These are phyloP conservation scores for Coemansia sp. DNA, from an alignment of 192 early-diverging fungal genomes.

Conservation along the genomic window DNA sequence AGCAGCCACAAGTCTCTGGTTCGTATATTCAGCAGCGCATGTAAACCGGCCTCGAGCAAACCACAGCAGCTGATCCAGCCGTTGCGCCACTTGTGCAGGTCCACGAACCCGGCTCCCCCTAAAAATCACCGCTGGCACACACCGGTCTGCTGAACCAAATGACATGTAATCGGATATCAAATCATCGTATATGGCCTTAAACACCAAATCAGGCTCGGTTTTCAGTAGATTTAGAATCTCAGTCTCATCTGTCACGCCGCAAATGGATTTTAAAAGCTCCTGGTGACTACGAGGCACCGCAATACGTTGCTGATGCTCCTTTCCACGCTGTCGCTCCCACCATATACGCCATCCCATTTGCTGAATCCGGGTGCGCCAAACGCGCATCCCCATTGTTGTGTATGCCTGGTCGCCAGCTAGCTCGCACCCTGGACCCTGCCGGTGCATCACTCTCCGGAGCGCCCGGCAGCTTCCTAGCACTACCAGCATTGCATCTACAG, in stretches of 20 bases:
- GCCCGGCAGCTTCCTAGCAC: slow-evolving; percentile 40
- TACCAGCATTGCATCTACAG: slow-evolving; percentile 22
- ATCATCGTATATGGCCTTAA: slow-evolving; percentile 43
- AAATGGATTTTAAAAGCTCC: slow-evolving; percentile 19
- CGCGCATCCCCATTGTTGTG: slow-evolving; percentile 22
- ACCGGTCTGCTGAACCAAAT: slow-evolving; percentile 9
- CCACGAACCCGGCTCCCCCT: neutral
- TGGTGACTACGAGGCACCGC: slow-evolving; percentile 25
- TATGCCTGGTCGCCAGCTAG: slow-evolving; percentile 22
- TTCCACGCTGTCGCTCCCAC: slow-evolving; percentile 27
- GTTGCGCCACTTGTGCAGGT: slow-evolving; percentile 18
- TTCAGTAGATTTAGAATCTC: slow-evolving; percentile 28
- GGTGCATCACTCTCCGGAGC: slow-evolving; percentile 36
- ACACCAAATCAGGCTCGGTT: slow-evolving; percentile 37
- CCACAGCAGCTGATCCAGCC: slow-evolving; percentile 53
- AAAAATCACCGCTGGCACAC: neutral
- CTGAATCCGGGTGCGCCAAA: slow-evolving; percentile 38
- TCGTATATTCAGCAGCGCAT: slow-evolving; percentile 11
- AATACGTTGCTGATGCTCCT: slow-evolving; percentile 26
- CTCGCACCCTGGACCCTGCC: slow-evolving; percentile 14
- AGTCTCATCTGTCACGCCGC: slow-evolving; percentile 26
- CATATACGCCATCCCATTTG: slow-evolving; percentile 43
- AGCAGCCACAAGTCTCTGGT: slow-evolving; percentile 23
- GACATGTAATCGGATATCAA: slow-evolving; percentile 23
- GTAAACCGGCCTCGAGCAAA: slow-evolving; percentile 32